A percentile compares a stretch with the other conserved stretches of the same genome.
These are phyloP conservation scores for Sedum album DNA, from an alignment of 164 flowering plant genomes.

Conservation along the genomic window DNA sequence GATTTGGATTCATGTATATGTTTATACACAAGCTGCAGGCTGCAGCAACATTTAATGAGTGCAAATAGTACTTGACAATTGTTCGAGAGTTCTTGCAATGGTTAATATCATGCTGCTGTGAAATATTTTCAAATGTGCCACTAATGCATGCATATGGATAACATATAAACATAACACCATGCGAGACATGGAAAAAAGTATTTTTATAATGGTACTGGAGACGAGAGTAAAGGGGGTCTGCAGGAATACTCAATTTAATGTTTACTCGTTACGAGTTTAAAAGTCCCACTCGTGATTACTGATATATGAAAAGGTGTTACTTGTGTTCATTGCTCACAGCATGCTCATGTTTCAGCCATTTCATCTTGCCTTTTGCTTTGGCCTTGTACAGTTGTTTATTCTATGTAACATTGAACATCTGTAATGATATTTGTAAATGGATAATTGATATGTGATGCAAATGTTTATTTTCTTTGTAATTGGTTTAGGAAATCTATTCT, in stretches of 20 bases:
- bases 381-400: neutral
- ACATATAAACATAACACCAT: neutral
- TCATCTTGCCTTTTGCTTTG: neutral
- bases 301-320: neutral
- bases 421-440: neutral
- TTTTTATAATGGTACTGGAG: neutral
- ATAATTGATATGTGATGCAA: neutral
- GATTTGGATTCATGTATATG: too few species aligned
- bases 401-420: neutral
- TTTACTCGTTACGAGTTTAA: too few species aligned
- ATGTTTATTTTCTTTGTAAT: conserved; percentile 6
- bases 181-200: neutral
- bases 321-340: neutral
- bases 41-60: too few species aligned
- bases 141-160: neutral
- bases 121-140: neutral
- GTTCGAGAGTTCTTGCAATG: too few species aligned
- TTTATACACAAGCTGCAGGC: too few species aligned
- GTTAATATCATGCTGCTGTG: neutral
- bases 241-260: too few species aligned
- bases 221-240: neutral
- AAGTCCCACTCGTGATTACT: neutral
- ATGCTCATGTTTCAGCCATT: neutral
- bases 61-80: too few species aligned
- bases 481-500: conserved; percentile 78